Percentiles rank a stretch among this genome's conserved stretches.
Evolutionary conservation across 2,329 filamentous ascomycete genomes (phyloP).

Genomic region (Cladophialophora psammophila): DNA sequence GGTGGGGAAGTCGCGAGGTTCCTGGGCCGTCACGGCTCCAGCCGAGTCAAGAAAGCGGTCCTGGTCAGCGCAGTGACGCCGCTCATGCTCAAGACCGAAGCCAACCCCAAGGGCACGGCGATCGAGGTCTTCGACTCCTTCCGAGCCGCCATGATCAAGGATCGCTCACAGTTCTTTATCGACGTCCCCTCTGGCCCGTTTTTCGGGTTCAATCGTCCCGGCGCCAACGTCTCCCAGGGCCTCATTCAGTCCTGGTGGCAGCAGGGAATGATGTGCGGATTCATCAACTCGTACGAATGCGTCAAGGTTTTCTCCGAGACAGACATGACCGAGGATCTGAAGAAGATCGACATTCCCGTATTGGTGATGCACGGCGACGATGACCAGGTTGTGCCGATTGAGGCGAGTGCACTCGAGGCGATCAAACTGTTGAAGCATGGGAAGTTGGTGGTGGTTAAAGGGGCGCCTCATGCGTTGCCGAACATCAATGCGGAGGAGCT

Average conservation of each 20-base stretch:
- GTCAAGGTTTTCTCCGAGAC: conserved; percentile 53
- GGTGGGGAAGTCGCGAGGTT: conserved; percentile 53
- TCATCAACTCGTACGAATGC: conserved; percentile 51
- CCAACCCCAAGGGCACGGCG: conserved; percentile 48
- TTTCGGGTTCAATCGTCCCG: conserved; percentile 47
- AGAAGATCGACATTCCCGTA: conserved; percentile 51
- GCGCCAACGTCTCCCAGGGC: conserved; percentile 45
- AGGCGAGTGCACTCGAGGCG: conserved; percentile 9
- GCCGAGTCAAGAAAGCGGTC: conserved; percentile 51
- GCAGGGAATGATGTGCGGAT: conserved; percentile 51
- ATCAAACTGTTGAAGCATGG: conserved; percentile 19
- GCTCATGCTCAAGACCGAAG: conserved; percentile 46
- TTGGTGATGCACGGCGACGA: conserved; percentile 51
- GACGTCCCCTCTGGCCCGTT: conserved; percentile 49
- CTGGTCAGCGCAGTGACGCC: conserved; percentile 51
- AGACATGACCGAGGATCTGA: conserved; percentile 52
- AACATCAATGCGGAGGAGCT: conserved; percentile 17
- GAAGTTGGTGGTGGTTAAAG: conserved; percentile 8
- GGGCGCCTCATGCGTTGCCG: conserved; percentile 16
- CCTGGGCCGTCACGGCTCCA: conserved; percentile 47
- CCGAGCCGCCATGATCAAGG: conserved; percentile 47
- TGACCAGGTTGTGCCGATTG: conserved; percentile 46
- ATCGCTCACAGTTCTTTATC: conserved; percentile 49
- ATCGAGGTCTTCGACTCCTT: conserved; percentile 51
- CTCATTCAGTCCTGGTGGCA: conserved; percentile 51